phyloP scores from a whole-genome alignment of 2,329 filamentous ascomycete genomes.

The Microdochium bolleyi region DNA sequence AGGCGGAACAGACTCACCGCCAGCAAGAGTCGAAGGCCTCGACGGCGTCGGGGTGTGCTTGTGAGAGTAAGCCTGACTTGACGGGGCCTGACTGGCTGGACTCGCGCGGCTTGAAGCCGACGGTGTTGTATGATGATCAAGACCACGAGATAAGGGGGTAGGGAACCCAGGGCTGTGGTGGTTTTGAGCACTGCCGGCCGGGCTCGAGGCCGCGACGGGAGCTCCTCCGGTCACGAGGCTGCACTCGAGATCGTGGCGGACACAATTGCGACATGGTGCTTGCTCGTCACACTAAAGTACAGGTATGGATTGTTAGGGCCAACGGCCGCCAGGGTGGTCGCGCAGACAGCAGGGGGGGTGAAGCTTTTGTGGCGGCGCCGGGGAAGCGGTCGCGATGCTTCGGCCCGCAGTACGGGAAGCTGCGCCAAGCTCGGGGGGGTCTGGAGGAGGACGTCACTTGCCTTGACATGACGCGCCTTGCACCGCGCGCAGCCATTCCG shows the following conservation, averaged over 20 bases:
- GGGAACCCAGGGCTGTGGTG: not conserved
- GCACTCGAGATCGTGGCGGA: conserved; percentile 1
- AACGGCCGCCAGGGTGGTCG: too few relatives aligned
- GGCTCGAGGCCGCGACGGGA: not conserved
- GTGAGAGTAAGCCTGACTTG: not conserved
- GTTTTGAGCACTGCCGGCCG: not conserved
- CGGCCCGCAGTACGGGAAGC: too few relatives aligned
- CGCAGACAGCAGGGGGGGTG: too few relatives aligned
- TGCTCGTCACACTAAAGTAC: conserved; percentile 3
- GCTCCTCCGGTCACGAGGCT: not conserved
- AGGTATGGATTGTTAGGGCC: too few relatives aligned
- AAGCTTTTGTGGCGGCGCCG: too few relatives aligned
- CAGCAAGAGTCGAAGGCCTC: not conserved
- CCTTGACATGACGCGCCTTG: conserved; percentile 2
- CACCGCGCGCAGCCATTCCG: conserved; percentile 1
- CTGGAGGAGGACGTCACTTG: not conserved
- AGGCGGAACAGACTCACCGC: not conserved
- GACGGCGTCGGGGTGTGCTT: not conserved
- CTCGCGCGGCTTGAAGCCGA: not conserved
- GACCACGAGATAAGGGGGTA: not conserved
- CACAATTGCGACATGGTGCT: conserved; percentile 2
- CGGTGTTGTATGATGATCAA: not conserved
- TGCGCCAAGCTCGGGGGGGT: too few relatives aligned
- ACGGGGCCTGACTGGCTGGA: not conserved
- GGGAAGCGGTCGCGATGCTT: too few relatives aligned